A percentile compares a stretch with the other conserved stretches of the same genome.
Conservation (phyloP, 176 grass and related monocot species). For the Ampelocalamus luodianensis region DNA sequence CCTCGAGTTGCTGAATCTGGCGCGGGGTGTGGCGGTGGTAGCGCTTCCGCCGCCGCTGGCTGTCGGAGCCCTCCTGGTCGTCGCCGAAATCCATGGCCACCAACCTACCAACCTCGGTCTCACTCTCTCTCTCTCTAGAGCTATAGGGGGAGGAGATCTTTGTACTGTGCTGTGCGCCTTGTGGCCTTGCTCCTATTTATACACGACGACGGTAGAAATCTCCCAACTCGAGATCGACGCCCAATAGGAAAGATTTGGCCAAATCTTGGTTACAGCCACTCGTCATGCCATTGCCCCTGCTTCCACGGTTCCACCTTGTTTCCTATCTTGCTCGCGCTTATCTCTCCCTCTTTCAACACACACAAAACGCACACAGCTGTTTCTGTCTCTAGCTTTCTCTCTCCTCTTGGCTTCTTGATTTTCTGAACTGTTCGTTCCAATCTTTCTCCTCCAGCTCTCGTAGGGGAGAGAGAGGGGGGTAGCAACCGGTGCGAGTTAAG, state of each 20-base stretch:
- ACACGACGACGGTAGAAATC: background rate
- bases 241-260: constrained; percentile 4
- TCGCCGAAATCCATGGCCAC: constrained; percentile 87
- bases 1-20: constrained; percentile 98
- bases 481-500: constrained; percentile 66
- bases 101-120: constrained; percentile 11
- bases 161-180: background rate
- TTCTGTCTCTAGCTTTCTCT: background rate
- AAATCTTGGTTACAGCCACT: background rate
- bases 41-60: constrained; percentile 70
- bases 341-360: background rate
- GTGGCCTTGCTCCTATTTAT: constrained; percentile 24
- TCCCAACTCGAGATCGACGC: background rate
- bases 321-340: constrained; percentile 33
- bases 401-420: background rate
- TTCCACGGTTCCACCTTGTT: constrained; percentile 24
- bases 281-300: constrained; percentile 12
- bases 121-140: background rate
- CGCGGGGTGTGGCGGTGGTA: constrained; percentile 98
- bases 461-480: background rate
- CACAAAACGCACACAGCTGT: constrained; percentile 13
- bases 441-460: constrained; percentile 10
- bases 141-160: constrained; percentile 10
- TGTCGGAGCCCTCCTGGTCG: constrained; percentile 70
- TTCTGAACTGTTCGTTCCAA: background rate